phyloP scores from a whole-genome alignment of 345 rosid species.

The Euclidium syriacum region DNA sequence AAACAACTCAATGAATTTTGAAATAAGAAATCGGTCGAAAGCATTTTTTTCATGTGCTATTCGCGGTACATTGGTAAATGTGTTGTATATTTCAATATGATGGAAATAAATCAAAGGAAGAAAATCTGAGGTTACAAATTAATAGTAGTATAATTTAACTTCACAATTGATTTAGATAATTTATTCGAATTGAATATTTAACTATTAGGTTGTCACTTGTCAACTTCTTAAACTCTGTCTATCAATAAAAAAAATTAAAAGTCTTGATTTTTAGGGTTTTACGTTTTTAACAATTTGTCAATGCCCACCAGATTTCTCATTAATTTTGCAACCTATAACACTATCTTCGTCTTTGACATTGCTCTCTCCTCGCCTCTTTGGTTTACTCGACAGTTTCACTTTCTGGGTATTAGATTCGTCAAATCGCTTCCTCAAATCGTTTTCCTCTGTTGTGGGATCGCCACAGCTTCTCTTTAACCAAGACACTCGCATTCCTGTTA shows the following conservation, averaged over 20 bases:
- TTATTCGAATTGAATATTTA: no score
- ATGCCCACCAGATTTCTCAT: slow-evolving; percentile 26
- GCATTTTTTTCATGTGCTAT: no score
- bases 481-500: slow-evolving; percentile 55
- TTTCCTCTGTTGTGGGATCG: slow-evolving; percentile 26
- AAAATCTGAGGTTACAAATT: no score
- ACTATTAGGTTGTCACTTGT: no score
- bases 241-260: background rate
- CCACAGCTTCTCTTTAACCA: slow-evolving; percentile 9
- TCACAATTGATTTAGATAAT: no score
- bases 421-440: slow-evolving; percentile 11
- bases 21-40: no score
- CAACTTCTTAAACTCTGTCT: no score
- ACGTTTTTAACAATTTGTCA: background rate
- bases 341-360: slow-evolving; percentile 12
- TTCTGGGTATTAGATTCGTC: background rate
- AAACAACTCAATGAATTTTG: no score
- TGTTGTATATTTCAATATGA: no score
- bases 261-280: background rate
- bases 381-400: slow-evolving; percentile 10
- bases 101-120: no score
- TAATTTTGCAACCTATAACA: slow-evolving; percentile 22
- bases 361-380: slow-evolving; percentile 14
- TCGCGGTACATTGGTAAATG: no score
- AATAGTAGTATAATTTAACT: no score